Base-by-base conservation (phyloP, 495 filamentous ascomycete genomes). In the Hypomontagnella submonticulosa region DNA sequence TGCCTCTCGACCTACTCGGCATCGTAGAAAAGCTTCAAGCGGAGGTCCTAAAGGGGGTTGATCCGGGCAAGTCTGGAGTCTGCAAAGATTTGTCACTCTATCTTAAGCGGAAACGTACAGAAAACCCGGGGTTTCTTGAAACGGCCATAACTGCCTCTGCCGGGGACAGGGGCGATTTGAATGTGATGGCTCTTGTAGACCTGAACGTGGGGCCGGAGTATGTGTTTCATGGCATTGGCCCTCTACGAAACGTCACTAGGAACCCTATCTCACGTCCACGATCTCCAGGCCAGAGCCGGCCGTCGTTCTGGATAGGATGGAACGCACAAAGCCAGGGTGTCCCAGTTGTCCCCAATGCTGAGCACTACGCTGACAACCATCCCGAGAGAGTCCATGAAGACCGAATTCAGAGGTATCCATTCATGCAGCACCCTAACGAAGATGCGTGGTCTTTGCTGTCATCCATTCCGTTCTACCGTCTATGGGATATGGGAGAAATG, bases 281-380 rank as follows among this genome's bases (percentile, higher is more conserved):
- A 13, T 64, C 53, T 18, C 61, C 61, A 5, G 53, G 61, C 12
- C 53, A 52, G 8, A 16, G 37, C 12, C 44, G 46, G 0, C 53
- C 61, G 13, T 6, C 1, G 5, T 64, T 38, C 30, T 52, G 15
- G 36, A 20, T 64, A 18, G 46, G 37, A 11, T 52, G 38, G 23
- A 40, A 36, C n/a, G 38, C 38, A 3, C 38, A 23, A 23, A 37
- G 10, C 18, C 13, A 38, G 0, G 34, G 44, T 10, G 18, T 56
- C 0, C 12, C 7, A 6, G 16, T 57, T 1, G 1, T 15, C 1
- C 34, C 15, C 3, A 52, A 51, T 9, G 16, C 11, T 5, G 7
- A 2, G 0, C 46, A 16, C 6, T 30, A 44, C 2, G 13, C 6
- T 5, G 9, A 13, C n/a, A n/a, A n/a, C 4, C 37, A 57, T 7